Conservation (phyloP, 2,329 filamentous ascomycete species). For the Botrytis porri region DNA sequence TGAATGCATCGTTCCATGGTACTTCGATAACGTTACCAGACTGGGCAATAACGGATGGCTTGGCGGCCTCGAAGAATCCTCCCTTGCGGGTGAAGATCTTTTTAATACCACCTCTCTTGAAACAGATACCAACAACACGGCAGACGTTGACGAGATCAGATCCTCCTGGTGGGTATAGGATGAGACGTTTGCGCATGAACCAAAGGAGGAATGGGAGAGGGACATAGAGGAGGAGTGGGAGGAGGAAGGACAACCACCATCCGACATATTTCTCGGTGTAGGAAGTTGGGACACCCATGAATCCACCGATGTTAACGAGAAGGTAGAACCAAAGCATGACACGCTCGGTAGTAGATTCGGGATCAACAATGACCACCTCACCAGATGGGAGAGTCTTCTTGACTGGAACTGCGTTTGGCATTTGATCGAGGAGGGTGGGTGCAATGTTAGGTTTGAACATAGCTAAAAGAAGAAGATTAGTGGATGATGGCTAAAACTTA, state of each 20-base stretch:
- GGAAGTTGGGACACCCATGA: slow-evolving; percentile 44
- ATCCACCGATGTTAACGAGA: slow-evolving; percentile 64
- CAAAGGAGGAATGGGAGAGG: slow-evolving; percentile 52
- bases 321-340: slow-evolving; percentile 56
- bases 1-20: slow-evolving; percentile 78
- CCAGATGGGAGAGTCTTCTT: slow-evolving; percentile 49
- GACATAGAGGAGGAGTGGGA: slow-evolving; percentile 58
- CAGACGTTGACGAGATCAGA: slow-evolving; percentile 48
- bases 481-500: slow-evolving; percentile 58
- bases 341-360: slow-evolving; percentile 54
- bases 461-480: slow-evolving; percentile 44
- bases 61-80: slow-evolving; percentile 65
- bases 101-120: slow-evolving; percentile 60
- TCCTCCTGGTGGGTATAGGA: slow-evolving; percentile 47
- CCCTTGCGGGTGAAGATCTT: slow-evolving; percentile 49
- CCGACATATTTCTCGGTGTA: slow-evolving; percentile 48
- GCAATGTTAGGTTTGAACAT: slow-evolving; percentile 72
- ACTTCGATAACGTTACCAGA: slow-evolving; percentile 62
- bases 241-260: slow-evolving; percentile 49
- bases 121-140: slow-evolving; percentile 42
- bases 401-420: slow-evolving; percentile 43
- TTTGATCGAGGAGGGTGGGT: slow-evolving; percentile 59
- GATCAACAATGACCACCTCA: slow-evolving; percentile 59
- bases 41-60: slow-evolving; percentile 60
- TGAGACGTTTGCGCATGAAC: slow-evolving; percentile 42